Evolutionary conservation across 2,329 filamentous ascomycete species (phyloP).

Genomic region (Neonectria hederae): DNA sequence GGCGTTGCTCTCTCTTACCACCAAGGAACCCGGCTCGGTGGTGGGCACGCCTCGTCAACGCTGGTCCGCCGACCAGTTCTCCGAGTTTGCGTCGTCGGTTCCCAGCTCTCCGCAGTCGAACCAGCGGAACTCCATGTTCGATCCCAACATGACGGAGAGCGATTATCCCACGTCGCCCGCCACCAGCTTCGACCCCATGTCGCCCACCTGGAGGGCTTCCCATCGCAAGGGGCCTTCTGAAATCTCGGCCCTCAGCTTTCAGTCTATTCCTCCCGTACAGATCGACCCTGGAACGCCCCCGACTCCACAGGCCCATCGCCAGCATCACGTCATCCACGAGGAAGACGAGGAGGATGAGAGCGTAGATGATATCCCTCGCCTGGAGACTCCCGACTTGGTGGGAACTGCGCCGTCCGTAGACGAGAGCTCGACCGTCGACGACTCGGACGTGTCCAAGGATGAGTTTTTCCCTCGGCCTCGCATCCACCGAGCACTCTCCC

Average conservation of each 20-base stretch:
- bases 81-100: conserved; percentile 76
- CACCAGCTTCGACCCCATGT: conserved; percentile 76
- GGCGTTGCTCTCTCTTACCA: conserved; percentile 53
- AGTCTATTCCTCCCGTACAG: conserved; percentile 49
- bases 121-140: conserved; percentile 80
- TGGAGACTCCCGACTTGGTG: conserved; percentile 37
- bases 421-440: conserved; percentile 46
- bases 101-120: conserved; percentile 84
- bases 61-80: conserved; percentile 71
- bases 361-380: conserved; percentile 30
- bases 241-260: conserved; percentile 62
- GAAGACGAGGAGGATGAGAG: conserved; percentile 49
- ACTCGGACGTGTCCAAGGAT: conserved; percentile 45
- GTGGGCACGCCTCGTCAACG: conserved; percentile 58
- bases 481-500: conserved; percentile 75
- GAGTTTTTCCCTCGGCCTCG: conserved; percentile 52
- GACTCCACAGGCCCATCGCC: conserved; percentile 28
- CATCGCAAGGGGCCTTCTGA: conserved; percentile 68
- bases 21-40: conserved; percentile 62
- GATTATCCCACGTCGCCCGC: conserved; percentile 85
- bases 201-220: conserved; percentile 62
- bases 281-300: conserved; percentile 48
- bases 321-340: conserved; percentile 48
- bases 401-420: conserved; percentile 47
- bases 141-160: conserved; percentile 66